Conservation (phyloP, 2,329 filamentous ascomycete species). For the Colletotrichum abscissum region DNA sequence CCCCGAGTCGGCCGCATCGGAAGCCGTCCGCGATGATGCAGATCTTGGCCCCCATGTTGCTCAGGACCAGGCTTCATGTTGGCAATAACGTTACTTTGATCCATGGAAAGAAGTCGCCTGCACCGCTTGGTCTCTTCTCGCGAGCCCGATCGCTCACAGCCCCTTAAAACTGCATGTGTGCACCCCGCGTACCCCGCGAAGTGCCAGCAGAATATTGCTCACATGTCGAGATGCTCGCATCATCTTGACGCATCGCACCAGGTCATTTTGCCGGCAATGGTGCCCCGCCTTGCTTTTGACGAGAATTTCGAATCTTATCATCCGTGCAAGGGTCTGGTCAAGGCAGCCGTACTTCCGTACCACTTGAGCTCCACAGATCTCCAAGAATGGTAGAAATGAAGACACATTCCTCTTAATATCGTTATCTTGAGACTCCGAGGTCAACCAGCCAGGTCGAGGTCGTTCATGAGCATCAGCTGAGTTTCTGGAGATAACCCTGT, state of each 20-base stretch:
- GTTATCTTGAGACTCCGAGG: not conserved
- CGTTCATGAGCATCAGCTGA: conserved; percentile 69
- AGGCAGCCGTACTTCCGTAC: conserved; percentile 1
- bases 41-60: conserved; percentile 18
- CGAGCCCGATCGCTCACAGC: conserved; percentile 6
- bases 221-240: conserved; percentile 7
- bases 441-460: not conserved
- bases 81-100: conserved; percentile 5
- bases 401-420: conserved; percentile 8
- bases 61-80: conserved; percentile 11
- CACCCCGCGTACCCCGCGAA: conserved; percentile 9
- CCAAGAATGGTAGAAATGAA: conserved; percentile 11
- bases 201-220: not conserved
- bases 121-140: conserved; percentile 5
- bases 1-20: conserved; percentile 20
- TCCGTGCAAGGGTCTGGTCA: conserved; percentile 5
- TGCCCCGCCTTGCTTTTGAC: conserved; percentile 5
- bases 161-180: conserved; percentile 20
- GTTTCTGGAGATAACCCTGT: conserved; percentile 92
- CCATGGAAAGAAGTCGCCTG: conserved; percentile 1
- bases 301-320: not conserved
- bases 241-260: conserved; percentile 16
- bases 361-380: not conserved
- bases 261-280: not conserved
- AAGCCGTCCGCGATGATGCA: conserved; percentile 9